Evolutionary conservation across 2,329 filamentous ascomycete genomes (phyloP).

Genomic region (Colletotrichum zoysiae): DNA sequence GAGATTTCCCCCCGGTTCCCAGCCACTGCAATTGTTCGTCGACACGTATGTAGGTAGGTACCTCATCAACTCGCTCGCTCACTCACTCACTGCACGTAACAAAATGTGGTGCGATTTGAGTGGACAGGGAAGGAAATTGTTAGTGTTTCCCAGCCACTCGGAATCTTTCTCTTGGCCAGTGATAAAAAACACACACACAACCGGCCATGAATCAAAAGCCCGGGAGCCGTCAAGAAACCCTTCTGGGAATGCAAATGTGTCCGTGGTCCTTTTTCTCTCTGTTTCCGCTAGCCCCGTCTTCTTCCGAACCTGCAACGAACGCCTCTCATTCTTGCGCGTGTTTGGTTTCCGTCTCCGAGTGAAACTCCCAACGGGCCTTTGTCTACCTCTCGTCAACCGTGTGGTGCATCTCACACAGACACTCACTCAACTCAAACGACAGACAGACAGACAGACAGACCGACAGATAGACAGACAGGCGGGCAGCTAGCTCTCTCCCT

Average conservation of each 20-base stretch:
- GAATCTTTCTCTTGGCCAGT: neutral
- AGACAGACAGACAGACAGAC: neutral
- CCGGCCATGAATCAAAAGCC: neutral
- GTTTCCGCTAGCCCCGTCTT: neutral
- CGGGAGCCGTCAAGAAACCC: slow-evolving; percentile 3
- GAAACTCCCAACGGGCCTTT: neutral
- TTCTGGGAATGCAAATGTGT: neutral
- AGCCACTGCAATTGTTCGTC: slow-evolving; percentile 24
- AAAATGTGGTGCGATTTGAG: slow-evolving; percentile 28
- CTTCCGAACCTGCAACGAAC: neutral
- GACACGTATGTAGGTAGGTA: neutral
- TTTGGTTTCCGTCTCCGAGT: neutral
- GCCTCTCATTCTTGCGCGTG: neutral
- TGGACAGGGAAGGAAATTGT: slow-evolving; percentile 9
- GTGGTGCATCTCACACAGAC: slow-evolving; percentile 1
- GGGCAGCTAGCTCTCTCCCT: neutral
- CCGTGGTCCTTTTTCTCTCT: neutral
- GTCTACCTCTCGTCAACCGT: neutral
- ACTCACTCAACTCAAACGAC: neutral
- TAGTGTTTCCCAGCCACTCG: slow-evolving; percentile 26
- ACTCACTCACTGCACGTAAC: slow-evolving; percentile 7
- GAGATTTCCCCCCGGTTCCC: neutral
- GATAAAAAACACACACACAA: too few relatives aligned
- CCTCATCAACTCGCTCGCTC: neutral
- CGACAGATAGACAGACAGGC: too few relatives aligned